Conservation (phyloP, 2,329 filamentous ascomycete species). For the Canariomyces notabilis region DNA sequence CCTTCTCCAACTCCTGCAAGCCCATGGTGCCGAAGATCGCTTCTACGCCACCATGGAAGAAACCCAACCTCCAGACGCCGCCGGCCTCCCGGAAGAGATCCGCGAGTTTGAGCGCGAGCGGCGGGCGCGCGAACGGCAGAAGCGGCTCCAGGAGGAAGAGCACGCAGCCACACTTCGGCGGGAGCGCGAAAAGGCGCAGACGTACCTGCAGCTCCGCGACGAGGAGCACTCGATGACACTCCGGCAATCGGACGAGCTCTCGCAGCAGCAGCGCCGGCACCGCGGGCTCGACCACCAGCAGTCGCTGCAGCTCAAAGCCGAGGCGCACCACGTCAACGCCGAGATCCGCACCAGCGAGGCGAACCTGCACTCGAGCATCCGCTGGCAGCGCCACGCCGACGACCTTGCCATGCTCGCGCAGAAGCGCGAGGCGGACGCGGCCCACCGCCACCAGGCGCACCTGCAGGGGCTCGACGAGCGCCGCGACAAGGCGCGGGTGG, state of each 20-base stretch:
- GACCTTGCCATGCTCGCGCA: constrained; percentile 15
- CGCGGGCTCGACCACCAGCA: constrained; percentile 19
- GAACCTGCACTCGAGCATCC: constrained; percentile 11
- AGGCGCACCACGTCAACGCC: constrained; percentile 15
- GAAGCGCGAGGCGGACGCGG: constrained; percentile 9
- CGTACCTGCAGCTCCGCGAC: constrained; percentile 13
- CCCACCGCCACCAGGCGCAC: constrained; percentile 10
- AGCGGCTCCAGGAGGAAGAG: constrained; percentile 15
- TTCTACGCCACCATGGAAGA: constrained; percentile 24
- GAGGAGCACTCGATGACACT: constrained; percentile 12
- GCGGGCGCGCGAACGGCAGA: constrained; percentile 17
- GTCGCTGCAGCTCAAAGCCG: constrained; percentile 10
- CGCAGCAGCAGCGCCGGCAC: constrained; percentile 16
- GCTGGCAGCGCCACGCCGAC: constrained; percentile 20
- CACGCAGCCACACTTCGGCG: constrained; percentile 16
- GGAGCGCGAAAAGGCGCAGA: constrained; percentile 18
- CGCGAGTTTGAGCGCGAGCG: constrained; percentile 21
- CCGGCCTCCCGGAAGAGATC: constrained; percentile 24
- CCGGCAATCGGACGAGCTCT: constrained; percentile 16
- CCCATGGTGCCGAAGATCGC: constrained; percentile 22
- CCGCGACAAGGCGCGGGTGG: neutral
- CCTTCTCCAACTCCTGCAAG: constrained; percentile 19
- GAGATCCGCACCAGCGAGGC: constrained; percentile 16
- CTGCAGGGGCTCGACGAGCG: constrained; percentile 11
- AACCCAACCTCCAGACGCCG: constrained; percentile 20